Evolutionary conservation across 2,329 filamentous ascomycete genomes (phyloP), one percentile per base, ranked within the genome.

Genomic region (Penicillium aurantiogriseum): DNA sequence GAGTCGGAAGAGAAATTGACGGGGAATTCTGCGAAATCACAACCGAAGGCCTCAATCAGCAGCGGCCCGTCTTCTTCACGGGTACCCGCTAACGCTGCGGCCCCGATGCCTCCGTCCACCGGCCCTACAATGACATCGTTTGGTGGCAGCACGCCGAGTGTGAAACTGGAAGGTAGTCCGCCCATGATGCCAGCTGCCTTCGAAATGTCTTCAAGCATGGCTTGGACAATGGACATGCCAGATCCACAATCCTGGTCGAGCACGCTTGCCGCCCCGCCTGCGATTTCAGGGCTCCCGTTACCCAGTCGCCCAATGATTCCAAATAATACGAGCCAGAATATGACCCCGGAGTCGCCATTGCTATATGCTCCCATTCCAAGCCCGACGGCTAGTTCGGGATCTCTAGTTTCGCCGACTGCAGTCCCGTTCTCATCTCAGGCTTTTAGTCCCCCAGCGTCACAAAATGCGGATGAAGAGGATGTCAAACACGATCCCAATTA

Each of bases 1-100:
- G 64, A 65, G 5, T 56, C 81, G 39, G 81, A 80, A 52, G 75
- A 76, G 17, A 71, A 76, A 46, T 67, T 71, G 42, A 74, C 76
- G 52, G 70, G 49, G 7, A 60, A 23, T 9, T 17, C 62, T 17
- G 39, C 60, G 13, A 63, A 63, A 54, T 33, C 59, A 56, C 51
- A 52, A 36, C 31, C 44, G 23, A 27, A 49, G 27, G 27, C 55
- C 10, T 54, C 62, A 29, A 58, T 39, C 23, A 59, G 57, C 25
- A 53, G 56, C 29, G 45, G 33, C 11, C 58, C 56, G 19, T 55
- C 57, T 27, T 50, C 61, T n/a, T 56, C 60, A 13, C 54, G 48
- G 27, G 38, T 56, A 23, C 45, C 56, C 10, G 42, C 47, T 10
- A 54, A 58, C 46, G 29, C 51, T 11, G 51, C 61, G 11, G 50